These are phyloP conservation scores for Papiliotrema terrestris DNA, from an alignment of 1,284 basidiomycete genomes.

Conservation along the genomic window DNA sequence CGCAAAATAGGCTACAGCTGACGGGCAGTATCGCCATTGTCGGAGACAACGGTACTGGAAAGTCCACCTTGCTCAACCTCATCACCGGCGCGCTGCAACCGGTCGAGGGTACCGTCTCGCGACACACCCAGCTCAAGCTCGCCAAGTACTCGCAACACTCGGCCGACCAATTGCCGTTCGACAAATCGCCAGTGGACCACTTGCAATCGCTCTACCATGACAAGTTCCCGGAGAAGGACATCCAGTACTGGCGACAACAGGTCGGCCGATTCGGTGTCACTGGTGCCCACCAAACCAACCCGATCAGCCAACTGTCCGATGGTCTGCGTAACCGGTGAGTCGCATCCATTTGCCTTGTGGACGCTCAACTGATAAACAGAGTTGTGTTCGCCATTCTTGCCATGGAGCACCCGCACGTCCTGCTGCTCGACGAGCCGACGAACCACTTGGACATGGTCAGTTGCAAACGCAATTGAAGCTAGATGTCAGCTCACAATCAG, in stretches of 20 bases:
- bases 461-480: neutral
- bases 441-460: slow-evolving; percentile 55
- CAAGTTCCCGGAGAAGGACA: slow-evolving; percentile 93
- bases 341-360: neutral
- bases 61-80: slow-evolving; percentile 94
- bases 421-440: slow-evolving; percentile 66
- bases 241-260: slow-evolving; percentile 83
- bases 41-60: slow-evolving; percentile 96
- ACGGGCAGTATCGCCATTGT: slow-evolving; percentile 73
- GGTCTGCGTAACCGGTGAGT: slow-evolving; percentile 84
- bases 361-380: slow-evolving; percentile 34
- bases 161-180: slow-evolving; percentile 96
- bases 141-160: slow-evolving; percentile 98
- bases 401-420: slow-evolving; percentile 89
- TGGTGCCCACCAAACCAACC: slow-evolving; percentile 86
- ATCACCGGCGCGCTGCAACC: slow-evolving; percentile 84
- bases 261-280: slow-evolving; percentile 94
- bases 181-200: slow-evolving; percentile 89
- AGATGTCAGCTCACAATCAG: slow-evolving; percentile 31
- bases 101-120: slow-evolving; percentile 76
- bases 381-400: slow-evolving; percentile 58
- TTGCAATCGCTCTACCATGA: slow-evolving; percentile 74
- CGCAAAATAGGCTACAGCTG: neutral
- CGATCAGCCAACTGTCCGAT: slow-evolving; percentile 92
- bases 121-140: slow-evolving; percentile 86